Evolutionary conservation across 257 asterid species (phyloP), one percentile per base, ranked within the genome.

Genomic region (Solanum pimpinellifolium): DNA sequence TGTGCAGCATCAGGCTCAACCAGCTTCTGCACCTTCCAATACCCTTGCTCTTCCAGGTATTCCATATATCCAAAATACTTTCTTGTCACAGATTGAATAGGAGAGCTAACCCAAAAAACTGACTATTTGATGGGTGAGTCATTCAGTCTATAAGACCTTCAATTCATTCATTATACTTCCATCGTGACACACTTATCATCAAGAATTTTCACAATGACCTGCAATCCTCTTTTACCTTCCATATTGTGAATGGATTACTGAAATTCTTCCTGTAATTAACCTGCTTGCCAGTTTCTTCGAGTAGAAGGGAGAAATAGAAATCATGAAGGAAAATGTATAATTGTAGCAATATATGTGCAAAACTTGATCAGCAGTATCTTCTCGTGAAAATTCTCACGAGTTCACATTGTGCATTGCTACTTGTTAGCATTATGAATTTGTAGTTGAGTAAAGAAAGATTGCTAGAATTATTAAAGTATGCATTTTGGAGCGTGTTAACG

Each of bases 11-110:
- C 91, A 93, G 70, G 89, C 90, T n/a, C 91, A 88, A 85, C 91
- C 90, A 86, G 87, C 93, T 68, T 91, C 98, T 73, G 86, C 86
- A 18, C 87, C 93, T 13, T 92, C 97, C 74, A 91, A 90, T 90
- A 94, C 85, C 82, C 98, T 96, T 83, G 94, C 98, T 59, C 99
- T 96, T 90, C 94, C 99, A 86, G 99, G 99, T 96, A 92, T 84
- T 20, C 47, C 21, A 66, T 56, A 3, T 56, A 56, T 25, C n/a
- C 65, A 56, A 56, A 56, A 56, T 56, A 56, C 25, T 56, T 56
- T 56, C 65, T 56, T 56, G 62, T 44, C 29, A 68, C 25, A 85
- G 29, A 25, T 44, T 77, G 65, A 78, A 44, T 44, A 44, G 84
- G 65, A 78, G 41, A 27, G 65, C 60, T 44, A 41, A 76, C 59